A percentile compares a stretch with the other conserved stretches of the same genome.
Conservation (phyloP, 345 rosid species). For the Abelmoschus esculentus region DNA sequence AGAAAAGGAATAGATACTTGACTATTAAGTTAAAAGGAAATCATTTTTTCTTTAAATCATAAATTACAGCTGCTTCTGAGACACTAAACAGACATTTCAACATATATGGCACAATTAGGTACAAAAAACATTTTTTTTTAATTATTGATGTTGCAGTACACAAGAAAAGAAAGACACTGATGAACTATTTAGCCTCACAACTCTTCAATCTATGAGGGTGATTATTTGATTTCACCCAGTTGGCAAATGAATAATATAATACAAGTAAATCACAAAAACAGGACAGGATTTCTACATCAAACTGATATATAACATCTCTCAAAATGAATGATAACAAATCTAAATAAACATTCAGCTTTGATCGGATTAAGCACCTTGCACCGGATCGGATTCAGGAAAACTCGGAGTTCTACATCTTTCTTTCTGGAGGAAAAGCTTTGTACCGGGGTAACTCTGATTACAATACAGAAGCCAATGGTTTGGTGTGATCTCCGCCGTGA, state of each 20-base stretch:
- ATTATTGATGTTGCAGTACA: constrained; percentile 1
- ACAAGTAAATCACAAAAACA: neutral
- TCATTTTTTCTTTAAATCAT: neutral
- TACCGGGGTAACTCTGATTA: neutral
- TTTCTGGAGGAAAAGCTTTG: neutral
- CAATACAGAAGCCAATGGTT: constrained; percentile 4
- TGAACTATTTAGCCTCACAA: neutral
- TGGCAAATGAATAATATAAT: constrained; percentile 14
- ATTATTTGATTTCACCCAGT: constrained; percentile 20
- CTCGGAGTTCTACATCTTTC: neutral
- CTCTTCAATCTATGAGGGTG: constrained; percentile 8
- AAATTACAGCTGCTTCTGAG: neutral
- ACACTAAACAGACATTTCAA: neutral
- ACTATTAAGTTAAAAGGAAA: no score
- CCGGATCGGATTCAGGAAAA: constrained; percentile 6
- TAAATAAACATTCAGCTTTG: neutral
- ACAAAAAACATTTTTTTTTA: neutral
- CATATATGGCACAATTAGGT: neutral
- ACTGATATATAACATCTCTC: constrained; percentile 21
- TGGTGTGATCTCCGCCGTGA: neutral
- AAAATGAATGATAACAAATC: constrained; percentile 25
- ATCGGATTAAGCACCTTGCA: constrained; percentile 2
- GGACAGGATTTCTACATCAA: constrained; percentile 15
- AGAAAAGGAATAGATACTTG: no score
- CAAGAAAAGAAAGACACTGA: neutral